Evolutionary conservation across 352 stramenopile species (phyloP).

Genomic region (Pythium apleroticum): DNA sequence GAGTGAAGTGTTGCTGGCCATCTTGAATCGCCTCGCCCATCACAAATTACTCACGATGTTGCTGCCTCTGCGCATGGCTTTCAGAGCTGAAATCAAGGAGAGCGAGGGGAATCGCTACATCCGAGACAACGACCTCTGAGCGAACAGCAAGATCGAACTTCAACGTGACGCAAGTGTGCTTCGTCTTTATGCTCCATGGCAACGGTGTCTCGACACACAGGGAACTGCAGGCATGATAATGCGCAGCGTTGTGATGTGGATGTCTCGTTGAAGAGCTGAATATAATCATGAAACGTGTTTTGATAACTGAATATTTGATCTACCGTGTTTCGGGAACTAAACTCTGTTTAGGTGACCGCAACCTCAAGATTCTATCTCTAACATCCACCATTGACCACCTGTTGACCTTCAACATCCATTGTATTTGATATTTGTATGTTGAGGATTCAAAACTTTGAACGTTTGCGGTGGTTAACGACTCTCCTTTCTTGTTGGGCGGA

Average conservation of each 20-base stretch:
- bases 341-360: conserved; percentile 4
- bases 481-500: not conserved
- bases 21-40: not conserved
- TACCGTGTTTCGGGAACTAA: conserved; percentile 10
- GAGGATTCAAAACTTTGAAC: conserved; percentile 30
- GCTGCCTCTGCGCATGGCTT: not conserved
- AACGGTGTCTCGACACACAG: not conserved
- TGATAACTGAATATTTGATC: not conserved
- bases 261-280: not conserved
- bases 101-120: conserved; percentile 90
- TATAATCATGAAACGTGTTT: conserved; percentile 4
- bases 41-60: conserved; percentile 6
- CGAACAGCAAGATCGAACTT: conserved; percentile 5
- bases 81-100: conserved; percentile 86
- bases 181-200: conserved; percentile 12
- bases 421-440: conserved; percentile 18
- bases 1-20: not conserved
- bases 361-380: conserved; percentile 12
- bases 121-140: conserved; percentile 76
- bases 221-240: not conserved
- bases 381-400: conserved; percentile 15
- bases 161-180: conserved; percentile 5
- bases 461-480: conserved; percentile 24
- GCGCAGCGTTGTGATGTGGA: conserved; percentile 1
- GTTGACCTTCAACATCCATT: conserved; percentile 15